Base-by-base conservation (phyloP, 2,329 filamentous ascomycete genomes). In the Aspergillus ibericus region DNA sequence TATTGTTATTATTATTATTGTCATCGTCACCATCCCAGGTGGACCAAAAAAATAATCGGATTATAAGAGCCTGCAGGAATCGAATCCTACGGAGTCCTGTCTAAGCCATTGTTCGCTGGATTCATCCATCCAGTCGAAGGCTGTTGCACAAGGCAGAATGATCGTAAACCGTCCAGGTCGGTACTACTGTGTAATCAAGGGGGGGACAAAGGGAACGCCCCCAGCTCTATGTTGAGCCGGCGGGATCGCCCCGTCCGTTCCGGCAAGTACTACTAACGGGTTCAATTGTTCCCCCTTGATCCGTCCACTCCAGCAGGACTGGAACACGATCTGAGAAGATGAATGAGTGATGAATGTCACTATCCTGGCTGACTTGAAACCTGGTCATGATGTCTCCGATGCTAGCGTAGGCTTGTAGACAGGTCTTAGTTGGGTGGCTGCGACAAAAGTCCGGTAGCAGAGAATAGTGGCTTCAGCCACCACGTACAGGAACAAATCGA, bases 191-290 rank as follows among this genome's bases (percentile, higher is more conserved):
- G 9, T 32, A 12, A n/a, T 42, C 38, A 22, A 22, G 38, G 38
- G 16, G 34, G 13, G 12, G 16, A 20, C 9, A 42, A 18, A 34
- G 40, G 15, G 36, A 32, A 29, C n/a, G 29, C 25, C 29, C 29
- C 29, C 9, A 10, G 29, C 29, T 32, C 29, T 32, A 2, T 3
- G 29, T 53, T 12, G 5, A 29, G 20, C 25, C n/a, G 29, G 15
- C 58, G 60, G 60, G 60, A 60, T 60, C 60, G 53, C 42, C 57
- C 57, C 58, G 58, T 48, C 60, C 55, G 58, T 32, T 27, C 54
- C 20, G 22, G 9, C 27, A n/a, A 29, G 15, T 10, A 48, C 25
- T 10, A 48, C 25, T 5, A 48, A 48, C 18, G 10, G 13, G 15
- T 55, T 13, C 12, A 8, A n/a, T 15, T 47, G 46, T 22, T 32